A percentile compares a stretch with the other conserved stretches of the same genome.
phyloP scores from a whole-genome alignment of 106 monocot genomes.

The Iris macrosiphon region DNA sequence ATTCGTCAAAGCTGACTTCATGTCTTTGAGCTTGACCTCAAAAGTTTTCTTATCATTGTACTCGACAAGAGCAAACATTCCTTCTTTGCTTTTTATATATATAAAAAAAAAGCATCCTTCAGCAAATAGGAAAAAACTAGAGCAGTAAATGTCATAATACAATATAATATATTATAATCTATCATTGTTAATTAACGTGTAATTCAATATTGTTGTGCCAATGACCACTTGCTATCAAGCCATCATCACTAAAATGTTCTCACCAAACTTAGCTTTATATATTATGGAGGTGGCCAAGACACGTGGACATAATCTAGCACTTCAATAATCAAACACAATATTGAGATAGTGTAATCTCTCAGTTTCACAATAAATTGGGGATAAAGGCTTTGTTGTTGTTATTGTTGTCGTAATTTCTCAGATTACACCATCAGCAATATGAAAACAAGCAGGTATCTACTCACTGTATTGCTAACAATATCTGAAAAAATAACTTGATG shows the following conservation, averaged over 20 bases:
- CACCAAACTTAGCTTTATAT: no score
- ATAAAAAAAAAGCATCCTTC: not conserved
- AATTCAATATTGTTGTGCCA: no score
- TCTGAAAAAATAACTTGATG: not conserved
- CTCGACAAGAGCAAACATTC: slow-evolving; percentile 47
- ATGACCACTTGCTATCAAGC: no score
- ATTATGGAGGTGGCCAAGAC: no score
- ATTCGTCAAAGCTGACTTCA: slow-evolving; percentile 51
- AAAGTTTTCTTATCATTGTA: slow-evolving; percentile 78
- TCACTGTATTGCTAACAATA: not conserved
- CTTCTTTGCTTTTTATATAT: slow-evolving; percentile 74
- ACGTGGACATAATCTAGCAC: no score
- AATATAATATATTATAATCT: not conserved
- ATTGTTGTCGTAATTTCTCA: no score
- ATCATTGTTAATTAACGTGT: no score
- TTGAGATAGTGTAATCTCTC: no score
- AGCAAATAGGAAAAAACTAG: not conserved
- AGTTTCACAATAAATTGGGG: no score
- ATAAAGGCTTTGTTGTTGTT: no score
- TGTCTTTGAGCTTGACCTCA: slow-evolving; percentile 70
- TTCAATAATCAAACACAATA: no score
- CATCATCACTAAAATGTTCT: no score
- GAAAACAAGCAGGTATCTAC: not conserved
- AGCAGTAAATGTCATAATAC: not conserved
- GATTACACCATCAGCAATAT: not conserved